Percentiles rank a stretch among this genome's conserved stretches.
These are phyloP conservation scores for Aegilops longissima DNA, from an alignment of 176 grass and related monocot genomes.

Conservation along the genomic window DNA sequence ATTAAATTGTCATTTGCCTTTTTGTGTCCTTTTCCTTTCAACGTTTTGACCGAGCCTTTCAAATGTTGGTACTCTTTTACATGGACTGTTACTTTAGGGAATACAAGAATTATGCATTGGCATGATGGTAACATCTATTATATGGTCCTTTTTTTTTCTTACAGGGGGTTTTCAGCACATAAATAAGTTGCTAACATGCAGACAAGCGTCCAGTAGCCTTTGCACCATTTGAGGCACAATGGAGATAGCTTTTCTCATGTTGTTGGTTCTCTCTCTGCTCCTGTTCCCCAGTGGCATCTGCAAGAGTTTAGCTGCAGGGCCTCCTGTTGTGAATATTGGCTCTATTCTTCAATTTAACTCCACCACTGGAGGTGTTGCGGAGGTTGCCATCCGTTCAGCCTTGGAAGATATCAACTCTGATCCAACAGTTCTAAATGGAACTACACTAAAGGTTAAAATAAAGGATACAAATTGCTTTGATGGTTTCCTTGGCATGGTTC, in stretches of 20 bases:
- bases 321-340: constrained; percentile 69
- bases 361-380: constrained; percentile 66
- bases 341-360: constrained; percentile 69
- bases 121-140: background rate
- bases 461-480: constrained; percentile 74
- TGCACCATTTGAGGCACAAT: constrained; percentile 41
- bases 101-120: background rate
- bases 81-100: background rate
- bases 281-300: constrained; percentile 32
- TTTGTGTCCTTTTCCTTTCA: background rate
- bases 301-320: constrained; percentile 50
- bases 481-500: constrained; percentile 82
- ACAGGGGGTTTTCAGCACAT: background rate
- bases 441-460: constrained; percentile 44
- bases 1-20: background rate
- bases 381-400: constrained; percentile 68
- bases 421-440: constrained; percentile 72
- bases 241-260: constrained; percentile 41
- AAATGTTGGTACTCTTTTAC: constrained; percentile 3
- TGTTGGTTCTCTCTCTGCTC: constrained; percentile 39
- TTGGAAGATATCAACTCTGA: constrained; percentile 86
- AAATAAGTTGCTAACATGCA: constrained; percentile 19
- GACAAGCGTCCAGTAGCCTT: background rate
- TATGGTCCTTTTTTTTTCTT: background rate
- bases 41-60: background rate